phyloP scores from a whole-genome alignment of 805 yeast genomes.

The Saccharomycopsis microspora region DNA sequence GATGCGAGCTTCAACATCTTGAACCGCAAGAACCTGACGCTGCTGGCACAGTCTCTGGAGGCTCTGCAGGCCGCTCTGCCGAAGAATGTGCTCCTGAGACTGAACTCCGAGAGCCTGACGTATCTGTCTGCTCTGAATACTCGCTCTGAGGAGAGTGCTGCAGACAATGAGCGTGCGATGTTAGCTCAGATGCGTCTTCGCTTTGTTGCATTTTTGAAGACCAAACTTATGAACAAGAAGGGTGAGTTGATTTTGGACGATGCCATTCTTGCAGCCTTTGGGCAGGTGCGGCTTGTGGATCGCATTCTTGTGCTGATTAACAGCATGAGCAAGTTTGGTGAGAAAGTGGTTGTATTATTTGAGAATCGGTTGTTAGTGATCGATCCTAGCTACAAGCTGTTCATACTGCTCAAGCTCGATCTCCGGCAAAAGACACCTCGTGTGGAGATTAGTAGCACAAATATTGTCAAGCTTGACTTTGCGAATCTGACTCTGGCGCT shows the following conservation, averaged over 20 bases:
- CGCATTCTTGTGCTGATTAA: conserved; percentile 5
- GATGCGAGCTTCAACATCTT: conserved; percentile 7
- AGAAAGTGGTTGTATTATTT: conserved; percentile 10
- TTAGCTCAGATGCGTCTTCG: background rate
- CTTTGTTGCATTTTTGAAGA: conserved; percentile 4
- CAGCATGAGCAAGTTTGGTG: background rate
- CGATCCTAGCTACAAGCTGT: conserved; percentile 4
- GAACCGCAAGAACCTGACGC: conserved; percentile 7
- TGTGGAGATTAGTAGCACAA: conserved; percentile 13
- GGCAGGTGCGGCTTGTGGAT: conserved; percentile 15
- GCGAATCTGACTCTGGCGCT: background rate
- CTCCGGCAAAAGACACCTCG: conserved; percentile 5
- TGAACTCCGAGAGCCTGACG: conserved; percentile 9
- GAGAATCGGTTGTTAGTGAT: conserved; percentile 6
- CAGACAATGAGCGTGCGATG: background rate
- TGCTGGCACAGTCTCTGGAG: background rate
- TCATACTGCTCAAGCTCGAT: conserved; percentile 6
- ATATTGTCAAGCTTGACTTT: conserved; percentile 13
- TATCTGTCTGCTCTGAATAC: conserved; percentile 7
- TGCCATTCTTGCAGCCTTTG: conserved; percentile 3
- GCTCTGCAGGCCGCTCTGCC: background rate
- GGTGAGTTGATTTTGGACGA: conserved; percentile 3
- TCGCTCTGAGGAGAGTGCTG: conserved; percentile 1
- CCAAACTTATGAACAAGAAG: background rate
- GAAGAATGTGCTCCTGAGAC: background rate